Evolutionary conservation across 176 grass and related monocot genomes (phyloP).

Genomic region (Avena eriantha): DNA sequence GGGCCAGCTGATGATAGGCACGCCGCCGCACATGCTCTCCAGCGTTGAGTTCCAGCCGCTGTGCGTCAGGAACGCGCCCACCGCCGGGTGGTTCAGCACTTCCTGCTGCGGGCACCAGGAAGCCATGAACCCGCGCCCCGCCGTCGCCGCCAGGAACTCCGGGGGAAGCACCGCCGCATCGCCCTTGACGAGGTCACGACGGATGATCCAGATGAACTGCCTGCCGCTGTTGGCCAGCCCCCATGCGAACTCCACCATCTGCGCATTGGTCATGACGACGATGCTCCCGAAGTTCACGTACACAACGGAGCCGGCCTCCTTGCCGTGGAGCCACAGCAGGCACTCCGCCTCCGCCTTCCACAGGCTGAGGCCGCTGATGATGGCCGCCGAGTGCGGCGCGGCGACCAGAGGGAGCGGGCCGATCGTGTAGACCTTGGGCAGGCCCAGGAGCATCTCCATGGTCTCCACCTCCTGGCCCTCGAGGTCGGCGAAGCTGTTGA

Average conservation of each 20-base stretch:
- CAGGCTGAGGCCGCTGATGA: conserved; percentile 34
- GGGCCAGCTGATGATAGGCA: background rate
- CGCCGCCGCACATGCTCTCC: background rate
- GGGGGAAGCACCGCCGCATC: conserved; percentile 45
- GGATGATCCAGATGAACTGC: conserved; percentile 72
- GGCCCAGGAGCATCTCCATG: background rate
- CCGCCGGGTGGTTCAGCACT: background rate
- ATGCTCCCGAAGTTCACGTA: conserved; percentile 89
- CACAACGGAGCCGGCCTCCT: conserved; percentile 52
- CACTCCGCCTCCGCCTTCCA: conserved; percentile 70
- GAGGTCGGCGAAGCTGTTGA: background rate
- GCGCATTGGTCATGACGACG: conserved; percentile 52
- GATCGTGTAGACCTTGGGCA: background rate
- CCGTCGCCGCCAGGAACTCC: conserved; percentile 22
- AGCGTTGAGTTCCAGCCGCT: background rate
- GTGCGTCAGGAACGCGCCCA: background rate
- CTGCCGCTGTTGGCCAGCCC: conserved; percentile 58
- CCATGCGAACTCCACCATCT: conserved; percentile 77
- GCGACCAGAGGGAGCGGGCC: background rate
- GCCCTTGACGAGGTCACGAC: conserved; percentile 60
- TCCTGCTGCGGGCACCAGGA: conserved; percentile 13
- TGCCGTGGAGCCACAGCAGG: conserved; percentile 56
- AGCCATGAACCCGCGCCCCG: background rate
- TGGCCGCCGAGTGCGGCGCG: background rate
- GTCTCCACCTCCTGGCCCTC: background rate